Base-by-base conservation (phyloP, 2,329 filamentous ascomycete species). In the Thermochaetoides dissita region DNA sequence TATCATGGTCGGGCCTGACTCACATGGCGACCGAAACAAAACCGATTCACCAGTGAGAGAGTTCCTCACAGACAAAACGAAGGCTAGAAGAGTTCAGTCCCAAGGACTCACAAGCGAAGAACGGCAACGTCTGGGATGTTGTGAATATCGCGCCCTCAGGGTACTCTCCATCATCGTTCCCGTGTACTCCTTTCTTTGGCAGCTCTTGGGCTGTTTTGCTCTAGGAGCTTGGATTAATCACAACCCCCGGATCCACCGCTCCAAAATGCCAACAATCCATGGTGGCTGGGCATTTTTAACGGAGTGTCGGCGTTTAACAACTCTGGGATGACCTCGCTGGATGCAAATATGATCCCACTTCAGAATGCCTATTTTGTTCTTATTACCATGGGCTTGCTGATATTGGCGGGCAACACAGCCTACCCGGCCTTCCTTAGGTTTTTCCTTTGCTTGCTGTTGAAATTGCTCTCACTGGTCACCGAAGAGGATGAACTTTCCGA, bases 281-380 rank as follows among this genome's bases (percentile, higher is more conserved):
- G 74, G 74, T 83, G 79, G 78, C 63, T 76, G 2, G 79, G 79
- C 34, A 69, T 76, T 36, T 84, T 83, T 60, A 77, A 80, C 46
- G 74, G 74, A 2, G 69, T 76, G 5, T 80, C 75, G 11, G 79
- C 78, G 0, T 84, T 83, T 58, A 81, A 81, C 59, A 83, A 82
- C 50, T 76, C 70, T n/a, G 78, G 79, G 34, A 80, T 84, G 76
- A 73, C 71, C 12, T 63, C 82, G 32, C 60, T 82, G 9, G 77
- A 83, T 54, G 68, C 71, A 34, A 81, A 80, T 52, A 78, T 84
- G 63, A 63, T 72, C 3, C 72, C 73, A 0, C 81, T 79, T 44
- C 69, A 74, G 44, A 62, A 62, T 30, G 61, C 65, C 1, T 66
- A 67, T 47, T 72, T 70, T 44, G 65, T 72, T 6, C 60, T 72